A percentile compares a stretch with the other conserved stretches of the same genome.
These are phyloP conservation scores for Podila minutissima DNA, from an alignment of 192 early-diverging fungal genomes.

Conservation along the genomic window DNA sequence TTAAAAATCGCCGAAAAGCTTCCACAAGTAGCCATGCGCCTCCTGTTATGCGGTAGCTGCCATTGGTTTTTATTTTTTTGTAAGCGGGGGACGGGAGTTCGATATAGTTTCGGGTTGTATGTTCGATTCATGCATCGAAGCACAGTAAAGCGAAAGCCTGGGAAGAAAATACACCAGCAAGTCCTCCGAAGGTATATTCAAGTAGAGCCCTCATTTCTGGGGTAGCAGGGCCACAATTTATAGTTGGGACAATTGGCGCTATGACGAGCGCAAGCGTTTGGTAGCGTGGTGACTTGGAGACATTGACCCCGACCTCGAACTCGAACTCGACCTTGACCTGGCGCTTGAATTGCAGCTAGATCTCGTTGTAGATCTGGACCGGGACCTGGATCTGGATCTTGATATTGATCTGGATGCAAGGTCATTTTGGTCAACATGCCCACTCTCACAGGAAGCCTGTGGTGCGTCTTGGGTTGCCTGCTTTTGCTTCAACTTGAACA, in stretches of 20 bases:
- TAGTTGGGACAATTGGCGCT: neutral
- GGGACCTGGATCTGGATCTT: neutral
- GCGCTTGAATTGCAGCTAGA: slow-evolving; percentile 7
- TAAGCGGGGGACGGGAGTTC: no score
- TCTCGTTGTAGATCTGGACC: neutral
- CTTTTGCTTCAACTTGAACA: slow-evolving; percentile 24
- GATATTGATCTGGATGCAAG: slow-evolving; percentile 1
- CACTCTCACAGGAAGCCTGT: neutral
- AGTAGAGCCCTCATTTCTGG: neutral
- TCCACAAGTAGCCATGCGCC: no score
- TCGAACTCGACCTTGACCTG: slow-evolving; percentile 17
- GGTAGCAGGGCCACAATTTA: neutral
- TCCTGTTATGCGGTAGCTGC: no score
- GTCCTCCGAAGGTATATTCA: neutral
- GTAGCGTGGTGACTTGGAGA: no score
- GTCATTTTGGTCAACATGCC: neutral
- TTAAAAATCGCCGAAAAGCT: no score
- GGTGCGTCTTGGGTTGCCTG: neutral
- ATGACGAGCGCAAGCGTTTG: no score
- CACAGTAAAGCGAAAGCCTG: no score
- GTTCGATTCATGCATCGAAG: no score
- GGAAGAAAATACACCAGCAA: neutral
- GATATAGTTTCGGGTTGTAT: no score
- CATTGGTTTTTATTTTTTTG: no score
- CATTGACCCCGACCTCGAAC: neutral